phyloP scores from a whole-genome alignment of 2,329 filamentous ascomycete species.

The Microdochium bolleyi region DNA sequence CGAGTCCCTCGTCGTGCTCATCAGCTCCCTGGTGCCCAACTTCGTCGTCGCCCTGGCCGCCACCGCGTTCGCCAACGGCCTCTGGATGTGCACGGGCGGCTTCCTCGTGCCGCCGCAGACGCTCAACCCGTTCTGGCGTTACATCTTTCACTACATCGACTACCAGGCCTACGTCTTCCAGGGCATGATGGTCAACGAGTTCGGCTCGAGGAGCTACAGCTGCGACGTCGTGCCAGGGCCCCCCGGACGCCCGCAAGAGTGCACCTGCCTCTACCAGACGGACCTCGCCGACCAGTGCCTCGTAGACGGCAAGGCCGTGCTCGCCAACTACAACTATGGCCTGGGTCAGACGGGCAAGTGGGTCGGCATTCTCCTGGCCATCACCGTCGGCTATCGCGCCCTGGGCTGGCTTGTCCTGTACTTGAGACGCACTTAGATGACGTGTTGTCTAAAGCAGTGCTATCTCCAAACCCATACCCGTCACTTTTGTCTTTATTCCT shows the following conservation, averaged over 20 bases:
- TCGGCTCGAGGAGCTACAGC: constrained; percentile 53
- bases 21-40: constrained; percentile 64
- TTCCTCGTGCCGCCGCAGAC: constrained; percentile 68
- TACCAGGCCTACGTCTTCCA: constrained; percentile 84
- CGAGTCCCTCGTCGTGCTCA: constrained; percentile 72
- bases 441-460: too few relatives aligned
- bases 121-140: constrained; percentile 78
- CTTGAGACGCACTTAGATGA: constrained; percentile 13
- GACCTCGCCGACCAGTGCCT: constrained; percentile 55
- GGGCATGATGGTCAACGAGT: constrained; percentile 92
- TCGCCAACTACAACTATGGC: constrained; percentile 62
- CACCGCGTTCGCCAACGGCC: constrained; percentile 76
- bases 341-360: constrained; percentile 57
- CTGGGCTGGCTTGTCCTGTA: constrained; percentile 57
- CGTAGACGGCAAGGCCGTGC: constrained; percentile 63
- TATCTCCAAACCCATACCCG: too few relatives aligned
- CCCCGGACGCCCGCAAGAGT: constrained; percentile 24
- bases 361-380: constrained; percentile 70
- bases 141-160: constrained; percentile 83
- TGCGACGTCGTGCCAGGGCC: constrained; percentile 34
- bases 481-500: too few relatives aligned
- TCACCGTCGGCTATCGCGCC: constrained; percentile 65
- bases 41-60: constrained; percentile 75
- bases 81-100: constrained; percentile 83
- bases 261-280: constrained; percentile 64